Evolutionary conservation across 148 eudicot species (phyloP).

Genomic region (Cornus kousa): DNA sequence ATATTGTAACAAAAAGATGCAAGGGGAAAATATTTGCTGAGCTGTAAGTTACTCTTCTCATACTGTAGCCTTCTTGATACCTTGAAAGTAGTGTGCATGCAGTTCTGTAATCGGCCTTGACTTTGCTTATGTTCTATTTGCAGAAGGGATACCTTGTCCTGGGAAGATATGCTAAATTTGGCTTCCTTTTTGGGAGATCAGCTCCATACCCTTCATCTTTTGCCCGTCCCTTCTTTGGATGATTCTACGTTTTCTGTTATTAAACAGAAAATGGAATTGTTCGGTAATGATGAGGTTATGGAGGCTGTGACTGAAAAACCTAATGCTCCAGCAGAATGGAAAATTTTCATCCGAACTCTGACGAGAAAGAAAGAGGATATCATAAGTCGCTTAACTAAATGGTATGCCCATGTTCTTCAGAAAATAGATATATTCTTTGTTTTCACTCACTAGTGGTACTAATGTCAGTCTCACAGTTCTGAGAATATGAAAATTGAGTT

Average conservation of each 20-base stretch:
- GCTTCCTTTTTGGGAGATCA: constrained; percentile 95
- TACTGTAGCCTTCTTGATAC: neutral
- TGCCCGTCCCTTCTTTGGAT: constrained; percentile 60
- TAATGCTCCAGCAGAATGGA: constrained; percentile 42
- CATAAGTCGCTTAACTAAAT: constrained; percentile 52
- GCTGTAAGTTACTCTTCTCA: constrained; percentile 45
- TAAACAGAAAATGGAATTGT: constrained; percentile 26
- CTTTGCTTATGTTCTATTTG: constrained; percentile 23
- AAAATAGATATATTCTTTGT: neutral
- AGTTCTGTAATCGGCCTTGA: constrained; percentile 6
- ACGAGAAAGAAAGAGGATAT: constrained; percentile 55
- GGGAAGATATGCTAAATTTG: constrained; percentile 59
- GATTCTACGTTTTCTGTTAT: constrained; percentile 23
- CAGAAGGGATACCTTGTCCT: constrained; percentile 72
- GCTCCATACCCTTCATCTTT: constrained; percentile 60
- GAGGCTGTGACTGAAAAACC: constrained; percentile 28
- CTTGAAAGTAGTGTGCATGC: neutral
- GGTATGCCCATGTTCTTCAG: constrained; percentile 41
- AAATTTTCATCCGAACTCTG: constrained; percentile 48
- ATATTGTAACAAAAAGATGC: constrained; percentile 76
- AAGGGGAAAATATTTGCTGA: constrained; percentile 76
- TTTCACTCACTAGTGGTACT: neutral
- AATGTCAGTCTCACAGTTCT: neutral
- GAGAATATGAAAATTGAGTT: neutral
- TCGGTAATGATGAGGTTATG: constrained; percentile 25